Evolutionary conservation across 129 eudicot species (phyloP).

Genomic region (Saposhnikovia divaricata): DNA sequence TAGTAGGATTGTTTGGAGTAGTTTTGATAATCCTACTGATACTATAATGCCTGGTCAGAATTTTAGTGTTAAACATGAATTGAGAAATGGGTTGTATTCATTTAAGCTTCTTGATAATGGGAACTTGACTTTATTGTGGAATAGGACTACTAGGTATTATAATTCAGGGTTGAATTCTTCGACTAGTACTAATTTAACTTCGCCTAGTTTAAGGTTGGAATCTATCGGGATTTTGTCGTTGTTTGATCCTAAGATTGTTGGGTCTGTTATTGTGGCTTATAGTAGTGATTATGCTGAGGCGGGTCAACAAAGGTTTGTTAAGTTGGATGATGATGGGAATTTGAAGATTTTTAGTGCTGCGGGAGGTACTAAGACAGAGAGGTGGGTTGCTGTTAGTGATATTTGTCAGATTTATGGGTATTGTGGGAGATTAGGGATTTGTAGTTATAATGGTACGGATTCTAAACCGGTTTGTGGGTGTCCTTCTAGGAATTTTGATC

Average conservation of each 20-base stretch:
- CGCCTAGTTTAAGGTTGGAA: slow-evolving; percentile 46
- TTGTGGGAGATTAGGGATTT: slow-evolving; percentile 80
- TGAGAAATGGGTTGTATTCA: slow-evolving; percentile 54
- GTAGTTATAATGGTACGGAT: slow-evolving; percentile 68
- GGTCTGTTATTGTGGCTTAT: slow-evolving; percentile 40
- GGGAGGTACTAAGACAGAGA: slow-evolving; percentile 27
- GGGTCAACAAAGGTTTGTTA: slow-evolving; percentile 48
- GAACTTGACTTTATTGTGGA: slow-evolving; percentile 55
- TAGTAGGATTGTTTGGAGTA: slow-evolving; percentile 36
- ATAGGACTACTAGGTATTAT: slow-evolving; percentile 41
- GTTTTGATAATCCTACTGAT: slow-evolving; percentile 73
- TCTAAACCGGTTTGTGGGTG: slow-evolving; percentile 55
- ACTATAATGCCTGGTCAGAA: slow-evolving; percentile 54
- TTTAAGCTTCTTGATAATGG: slow-evolving; percentile 36
- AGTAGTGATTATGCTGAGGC: slow-evolving; percentile 80
- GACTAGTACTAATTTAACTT: slow-evolving; percentile 27
- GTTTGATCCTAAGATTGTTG: slow-evolving; percentile 29
- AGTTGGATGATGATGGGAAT: slow-evolving; percentile 71
- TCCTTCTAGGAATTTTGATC: slow-evolving; percentile 71
- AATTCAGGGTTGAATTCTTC: slow-evolving; percentile 58
- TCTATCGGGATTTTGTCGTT: slow-evolving; percentile 54
- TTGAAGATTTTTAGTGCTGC: slow-evolving; percentile 64
- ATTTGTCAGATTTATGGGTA: slow-evolving; percentile 76
- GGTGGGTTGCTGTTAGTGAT: slow-evolving; percentile 90
- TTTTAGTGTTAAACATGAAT: slow-evolving; percentile 26